A percentile compares a stretch with the other conserved stretches of the same genome.
These are phyloP conservation scores for Cercophora sp. DNA, from an alignment of 495 filamentous ascomycete species.

Conservation along the genomic window DNA sequence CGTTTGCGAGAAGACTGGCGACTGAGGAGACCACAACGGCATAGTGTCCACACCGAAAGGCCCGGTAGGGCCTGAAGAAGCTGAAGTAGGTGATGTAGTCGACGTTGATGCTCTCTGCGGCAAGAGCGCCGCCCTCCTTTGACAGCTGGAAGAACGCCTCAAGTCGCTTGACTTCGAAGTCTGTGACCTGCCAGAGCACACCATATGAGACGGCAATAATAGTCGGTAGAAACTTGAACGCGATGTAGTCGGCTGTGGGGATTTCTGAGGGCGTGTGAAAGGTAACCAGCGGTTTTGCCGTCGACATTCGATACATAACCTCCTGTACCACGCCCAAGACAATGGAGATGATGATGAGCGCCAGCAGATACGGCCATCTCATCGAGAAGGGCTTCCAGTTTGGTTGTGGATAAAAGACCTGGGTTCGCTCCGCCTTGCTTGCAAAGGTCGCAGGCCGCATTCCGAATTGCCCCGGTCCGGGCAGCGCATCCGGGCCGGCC, in stretches of 20 bases:
- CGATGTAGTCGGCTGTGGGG: slow-evolving; percentile 52
- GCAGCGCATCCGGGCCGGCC: slow-evolving; percentile 25
- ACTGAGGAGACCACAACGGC: slow-evolving; percentile 61
- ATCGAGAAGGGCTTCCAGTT: slow-evolving; percentile 73
- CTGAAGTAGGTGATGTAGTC: slow-evolving; percentile 66
- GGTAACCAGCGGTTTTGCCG: slow-evolving; percentile 35
- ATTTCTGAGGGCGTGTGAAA: slow-evolving; percentile 54
- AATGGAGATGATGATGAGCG: slow-evolving; percentile 55
- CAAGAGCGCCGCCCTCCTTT: slow-evolving; percentile 57
- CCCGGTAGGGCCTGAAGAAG: slow-evolving; percentile 58
- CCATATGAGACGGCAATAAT: slow-evolving; percentile 66
- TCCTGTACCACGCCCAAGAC: slow-evolving; percentile 55
- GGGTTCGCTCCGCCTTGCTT: slow-evolving; percentile 22
- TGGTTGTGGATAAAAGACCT: slow-evolving; percentile 55
- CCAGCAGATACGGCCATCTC: slow-evolving; percentile 56
- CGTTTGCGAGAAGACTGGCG: slow-evolving; percentile 58
- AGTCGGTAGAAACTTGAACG: slow-evolving; percentile 70
- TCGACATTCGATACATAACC: slow-evolving; percentile 56
- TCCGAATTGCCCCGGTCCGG: background rate
- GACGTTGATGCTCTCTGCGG: slow-evolving; percentile 65
- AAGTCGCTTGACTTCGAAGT: slow-evolving; percentile 69
- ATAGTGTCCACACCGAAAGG: slow-evolving; percentile 57
- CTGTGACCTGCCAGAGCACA: slow-evolving; percentile 69
- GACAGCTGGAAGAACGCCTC: slow-evolving; percentile 75
- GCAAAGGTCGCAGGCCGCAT: slow-evolving; percentile 31